Base-by-base conservation (phyloP, 192 early-diverging fungal genomes). In the Diversispora epigaea region DNA sequence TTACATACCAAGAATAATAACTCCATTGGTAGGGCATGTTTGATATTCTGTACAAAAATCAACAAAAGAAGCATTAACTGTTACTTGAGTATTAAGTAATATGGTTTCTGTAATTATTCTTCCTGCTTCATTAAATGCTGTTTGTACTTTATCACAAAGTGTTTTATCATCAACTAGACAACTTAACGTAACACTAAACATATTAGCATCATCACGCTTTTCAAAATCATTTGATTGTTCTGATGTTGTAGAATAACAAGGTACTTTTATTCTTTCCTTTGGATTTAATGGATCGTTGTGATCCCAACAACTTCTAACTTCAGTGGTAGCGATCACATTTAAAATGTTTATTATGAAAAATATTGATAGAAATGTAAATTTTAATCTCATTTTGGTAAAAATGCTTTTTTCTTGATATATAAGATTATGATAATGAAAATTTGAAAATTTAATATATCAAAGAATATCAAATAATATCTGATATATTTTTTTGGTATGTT, bases 1-100 rank as follows among this genome's bases (percentile, higher is more conserved):
- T 44, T 71, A 80, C 32, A 68, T 71, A 22, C 73, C 68, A 7
- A 70, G 10, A 4, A 39, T 40, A 21, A 54, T 9, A 47, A 22
- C 11, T 52, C 67, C 67, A 52, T 10, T 45, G 0, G 12, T 43
- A 40, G 65, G 6, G 43, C 67, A 47, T 40, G 19, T 0, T 50
- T 25, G n/a, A 19, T 22, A 68, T 10, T 15, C 9, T 50, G 45
- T 3, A 68, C 83, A 84, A 74, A 84, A 84, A 4, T 69, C 54
- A 7, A 76, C 11, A 62, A 76, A 84, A 15, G 78, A 69, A 32
- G 79, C 78, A 74, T 84, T 81, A 47, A 81, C 78, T 11, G 40
- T 63, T 19, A 84, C 52, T 21, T 78, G 78, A 39, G 57, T 40
- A 43, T 68, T 61, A 19, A 84, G 55, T 15, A 45, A 45, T 25